phyloP scores from a whole-genome alignment of 2,329 filamentous ascomycete genomes.

The Epichloe sp. region DNA sequence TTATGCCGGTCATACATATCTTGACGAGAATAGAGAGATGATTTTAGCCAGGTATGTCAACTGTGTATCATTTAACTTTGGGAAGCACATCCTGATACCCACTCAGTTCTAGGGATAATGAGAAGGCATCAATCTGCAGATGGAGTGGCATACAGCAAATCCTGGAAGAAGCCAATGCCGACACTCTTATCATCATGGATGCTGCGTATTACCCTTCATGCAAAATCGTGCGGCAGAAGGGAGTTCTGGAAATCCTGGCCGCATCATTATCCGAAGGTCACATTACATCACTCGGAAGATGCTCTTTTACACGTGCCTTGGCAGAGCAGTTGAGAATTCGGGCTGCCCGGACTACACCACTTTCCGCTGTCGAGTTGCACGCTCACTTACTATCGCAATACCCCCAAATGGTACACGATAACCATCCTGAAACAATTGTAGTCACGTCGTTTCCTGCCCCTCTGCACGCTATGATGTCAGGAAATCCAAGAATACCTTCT shows the following conservation, averaged over 20 bases:
- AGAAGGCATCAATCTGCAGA: slow-evolving; percentile 33
- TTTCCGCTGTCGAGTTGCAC: slow-evolving; percentile 41
- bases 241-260: slow-evolving; percentile 43
- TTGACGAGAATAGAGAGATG: slow-evolving; percentile 44
- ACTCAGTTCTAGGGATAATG: slow-evolving; percentile 32
- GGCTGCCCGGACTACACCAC: slow-evolving; percentile 28
- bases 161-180: slow-evolving; percentile 41
- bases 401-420: slow-evolving; percentile 35
- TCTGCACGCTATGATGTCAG: slow-evolving; percentile 41
- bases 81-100: background rate
- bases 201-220: slow-evolving; percentile 43
- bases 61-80: background rate
- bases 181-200: slow-evolving; percentile 46
- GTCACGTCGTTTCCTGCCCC: slow-evolving; percentile 39
- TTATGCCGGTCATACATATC: slow-evolving; percentile 41
- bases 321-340: slow-evolving; percentile 36
- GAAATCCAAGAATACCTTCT: slow-evolving; percentile 39
- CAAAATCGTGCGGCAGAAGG: slow-evolving; percentile 36
- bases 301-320: slow-evolving; percentile 38
- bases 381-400: slow-evolving; percentile 39
- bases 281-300: slow-evolving; percentile 31
- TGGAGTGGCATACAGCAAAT: slow-evolving; percentile 45
- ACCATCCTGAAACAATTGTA: slow-evolving; percentile 31
- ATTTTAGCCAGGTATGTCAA: slow-evolving; percentile 39
- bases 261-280: slow-evolving; percentile 42